Conservation (phyloP, 768 basidiomycete species). For the Guyanaporus albipodus region DNA sequence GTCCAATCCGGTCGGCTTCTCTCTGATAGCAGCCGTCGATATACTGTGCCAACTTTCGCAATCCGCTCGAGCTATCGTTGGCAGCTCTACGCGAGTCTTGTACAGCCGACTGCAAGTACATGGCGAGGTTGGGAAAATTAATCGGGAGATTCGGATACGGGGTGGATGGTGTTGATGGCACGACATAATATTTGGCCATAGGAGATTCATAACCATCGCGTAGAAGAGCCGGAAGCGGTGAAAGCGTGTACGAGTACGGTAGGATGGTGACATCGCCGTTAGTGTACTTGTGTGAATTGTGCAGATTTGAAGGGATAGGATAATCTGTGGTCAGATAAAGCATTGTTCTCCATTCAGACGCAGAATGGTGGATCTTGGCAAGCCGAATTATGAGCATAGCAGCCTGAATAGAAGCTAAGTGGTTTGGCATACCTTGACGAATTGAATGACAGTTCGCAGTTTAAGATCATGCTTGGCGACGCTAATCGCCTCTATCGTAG, state of each 20-base stretch:
- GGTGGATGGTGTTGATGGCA: constrained; percentile 55
- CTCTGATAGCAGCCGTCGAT: constrained; percentile 64
- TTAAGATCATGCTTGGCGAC: constrained; percentile 51
- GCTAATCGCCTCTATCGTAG: constrained; percentile 64
- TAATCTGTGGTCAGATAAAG: constrained; percentile 77
- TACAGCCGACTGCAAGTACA: constrained; percentile 69
- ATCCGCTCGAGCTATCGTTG: constrained; percentile 55
- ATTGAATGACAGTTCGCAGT: constrained; percentile 74
- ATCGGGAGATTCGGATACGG: constrained; percentile 74
- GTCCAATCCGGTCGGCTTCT: constrained; percentile 24
- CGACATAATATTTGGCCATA: constrained; percentile 66
- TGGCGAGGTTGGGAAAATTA: constrained; percentile 68
- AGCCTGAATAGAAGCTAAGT: neutral
- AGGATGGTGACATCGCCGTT: constrained; percentile 60
- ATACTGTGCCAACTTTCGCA: constrained; percentile 67
- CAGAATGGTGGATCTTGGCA: constrained; percentile 52
- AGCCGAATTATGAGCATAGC: constrained; percentile 2
- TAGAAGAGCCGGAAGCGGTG: constrained; percentile 55
- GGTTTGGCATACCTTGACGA: constrained; percentile 56
- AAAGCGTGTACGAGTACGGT: constrained; percentile 69
- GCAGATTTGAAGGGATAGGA: constrained; percentile 47
- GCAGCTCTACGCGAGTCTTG: constrained; percentile 62
- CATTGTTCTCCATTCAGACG: constrained; percentile 66
- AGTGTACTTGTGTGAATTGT: constrained; percentile 44
- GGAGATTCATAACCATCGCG: constrained; percentile 59